phyloP scores from a whole-genome alignment of 441 rosid genomes.

The Biscutella auriculata region DNA sequence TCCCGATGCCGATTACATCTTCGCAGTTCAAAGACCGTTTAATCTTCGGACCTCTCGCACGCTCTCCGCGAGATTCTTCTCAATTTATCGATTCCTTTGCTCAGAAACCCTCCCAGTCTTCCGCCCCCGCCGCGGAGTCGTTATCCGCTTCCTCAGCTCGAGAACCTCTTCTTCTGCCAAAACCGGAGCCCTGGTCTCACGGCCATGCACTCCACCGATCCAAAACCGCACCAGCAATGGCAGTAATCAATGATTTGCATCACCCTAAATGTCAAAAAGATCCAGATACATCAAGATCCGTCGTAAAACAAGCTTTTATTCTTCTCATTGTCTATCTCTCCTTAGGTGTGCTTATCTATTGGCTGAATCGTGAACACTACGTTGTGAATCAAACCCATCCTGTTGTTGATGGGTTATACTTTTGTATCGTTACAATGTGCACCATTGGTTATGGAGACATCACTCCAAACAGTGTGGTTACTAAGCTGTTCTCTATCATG shows the following conservation, averaged over 20 bases:
- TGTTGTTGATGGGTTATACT: constrained; percentile 77
- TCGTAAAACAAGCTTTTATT: constrained; percentile 45
- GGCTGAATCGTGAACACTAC: constrained; percentile 45
- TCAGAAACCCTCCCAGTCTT: constrained; percentile 19
- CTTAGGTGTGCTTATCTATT: constrained; percentile 63
- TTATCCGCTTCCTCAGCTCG: constrained; percentile 16
- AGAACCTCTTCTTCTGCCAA: constrained; percentile 12
- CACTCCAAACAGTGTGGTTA: constrained; percentile 44
- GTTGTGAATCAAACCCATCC: constrained; percentile 59
- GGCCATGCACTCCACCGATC: constrained; percentile 36
- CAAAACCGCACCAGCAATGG: constrained; percentile 33
- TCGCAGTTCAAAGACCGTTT: constrained; percentile 65
- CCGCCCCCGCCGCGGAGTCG: constrained; percentile 9
- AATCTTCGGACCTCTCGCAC: constrained; percentile 54
- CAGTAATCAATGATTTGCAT: constrained; percentile 17
- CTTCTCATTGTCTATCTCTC: constrained; percentile 53
- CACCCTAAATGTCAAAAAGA: constrained; percentile 16
- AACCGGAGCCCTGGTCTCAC: constrained; percentile 22
- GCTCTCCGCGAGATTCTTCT: constrained; percentile 26
- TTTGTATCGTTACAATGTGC: constrained; percentile 94
- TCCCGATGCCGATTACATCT: constrained; percentile 54
- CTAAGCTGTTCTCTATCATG: constrained; percentile 74
- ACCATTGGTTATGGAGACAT: constrained; percentile 94
- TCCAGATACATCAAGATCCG: constrained; percentile 22
- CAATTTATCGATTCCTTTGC: constrained; percentile 39